Evolutionary conservation across 441 rosid species (phyloP).

Genomic region (Viola pubescens): DNA sequence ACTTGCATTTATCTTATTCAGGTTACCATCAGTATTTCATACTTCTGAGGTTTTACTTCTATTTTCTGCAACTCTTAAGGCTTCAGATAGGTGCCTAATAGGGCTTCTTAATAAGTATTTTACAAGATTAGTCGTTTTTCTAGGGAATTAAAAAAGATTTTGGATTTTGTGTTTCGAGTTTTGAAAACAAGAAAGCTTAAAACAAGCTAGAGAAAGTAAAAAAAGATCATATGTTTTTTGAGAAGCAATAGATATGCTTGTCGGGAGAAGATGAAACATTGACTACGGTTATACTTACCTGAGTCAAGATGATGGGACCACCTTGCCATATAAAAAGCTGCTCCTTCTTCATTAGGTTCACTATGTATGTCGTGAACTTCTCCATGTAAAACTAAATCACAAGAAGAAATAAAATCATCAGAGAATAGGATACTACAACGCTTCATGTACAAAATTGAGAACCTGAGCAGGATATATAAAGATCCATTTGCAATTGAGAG

Average conservation of each 20-base stretch:
- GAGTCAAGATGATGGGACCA: slow-evolving; percentile 94
- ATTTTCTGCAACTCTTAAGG: too few species aligned
- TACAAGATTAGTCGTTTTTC: too few species aligned
- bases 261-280: neutral
- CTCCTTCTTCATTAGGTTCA: slow-evolving; percentile 77
- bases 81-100: too few species aligned
- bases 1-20: too few species aligned
- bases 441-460: neutral
- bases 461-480: neutral
- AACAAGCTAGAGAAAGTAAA: too few species aligned
- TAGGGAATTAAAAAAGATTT: neutral
- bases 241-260: neutral
- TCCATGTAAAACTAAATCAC: slow-evolving; percentile 68
- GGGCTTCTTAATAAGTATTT: too few species aligned
- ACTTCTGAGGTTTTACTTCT: too few species aligned
- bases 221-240: too few species aligned
- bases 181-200: neutral
- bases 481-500: neutral
- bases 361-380: slow-evolving; percentile 64
- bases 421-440: neutral
- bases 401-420: neutral
- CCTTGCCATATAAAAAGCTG: slow-evolving; percentile 93
- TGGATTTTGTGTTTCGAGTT: neutral
- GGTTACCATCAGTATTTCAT: too few species aligned
- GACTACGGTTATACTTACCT: slow-evolving; percentile 39